Conservation (phyloP, 306 rosid genomes). For the Castanospermum australe region DNA sequence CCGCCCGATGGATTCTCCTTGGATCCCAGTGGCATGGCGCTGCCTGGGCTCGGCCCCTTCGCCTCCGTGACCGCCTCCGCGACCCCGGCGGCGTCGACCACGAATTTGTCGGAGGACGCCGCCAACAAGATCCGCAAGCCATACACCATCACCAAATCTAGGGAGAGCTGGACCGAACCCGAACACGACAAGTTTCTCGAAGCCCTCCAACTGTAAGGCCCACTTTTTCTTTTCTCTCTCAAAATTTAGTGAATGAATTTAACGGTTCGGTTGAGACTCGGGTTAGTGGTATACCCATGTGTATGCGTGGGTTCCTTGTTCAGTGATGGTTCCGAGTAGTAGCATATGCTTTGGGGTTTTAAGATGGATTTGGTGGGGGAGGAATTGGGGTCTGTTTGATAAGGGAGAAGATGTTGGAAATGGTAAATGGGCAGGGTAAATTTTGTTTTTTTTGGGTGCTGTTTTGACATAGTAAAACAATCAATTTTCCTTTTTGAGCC, state of each 20-base stretch:
- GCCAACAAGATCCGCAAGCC: slow-evolving; percentile 80
- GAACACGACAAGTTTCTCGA: slow-evolving; percentile 94
- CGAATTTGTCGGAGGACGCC: slow-evolving; percentile 50
- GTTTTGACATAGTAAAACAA: background rate
- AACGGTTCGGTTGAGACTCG: background rate
- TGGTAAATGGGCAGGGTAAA: background rate
- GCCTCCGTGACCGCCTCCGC: slow-evolving; percentile 32
- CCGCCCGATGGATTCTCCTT: slow-evolving; percentile 60
- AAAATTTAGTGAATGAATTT: background rate
- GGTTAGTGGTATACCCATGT: background rate
- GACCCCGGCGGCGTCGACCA: slow-evolving; percentile 27
- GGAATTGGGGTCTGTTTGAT: background rate
- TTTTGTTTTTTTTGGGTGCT: background rate
- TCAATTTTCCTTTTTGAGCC: background rate
- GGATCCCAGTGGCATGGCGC: slow-evolving; percentile 61
- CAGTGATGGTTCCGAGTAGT: background rate
- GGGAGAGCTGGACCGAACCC: slow-evolving; percentile 92
- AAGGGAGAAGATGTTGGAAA: slow-evolving; percentile 10
- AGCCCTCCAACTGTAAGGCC: slow-evolving; percentile 77
- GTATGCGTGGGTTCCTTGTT: too few species aligned
- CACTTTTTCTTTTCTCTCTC: background rate
- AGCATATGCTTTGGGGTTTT: slow-evolving; percentile 2
- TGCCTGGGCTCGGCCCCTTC: slow-evolving; percentile 56
- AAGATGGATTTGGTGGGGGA: background rate
- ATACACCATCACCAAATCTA: slow-evolving; percentile 81